These are phyloP conservation scores for Arabidopsis lyrata DNA, from an alignment of 441 rosid genomes.

Conservation along the genomic window DNA sequence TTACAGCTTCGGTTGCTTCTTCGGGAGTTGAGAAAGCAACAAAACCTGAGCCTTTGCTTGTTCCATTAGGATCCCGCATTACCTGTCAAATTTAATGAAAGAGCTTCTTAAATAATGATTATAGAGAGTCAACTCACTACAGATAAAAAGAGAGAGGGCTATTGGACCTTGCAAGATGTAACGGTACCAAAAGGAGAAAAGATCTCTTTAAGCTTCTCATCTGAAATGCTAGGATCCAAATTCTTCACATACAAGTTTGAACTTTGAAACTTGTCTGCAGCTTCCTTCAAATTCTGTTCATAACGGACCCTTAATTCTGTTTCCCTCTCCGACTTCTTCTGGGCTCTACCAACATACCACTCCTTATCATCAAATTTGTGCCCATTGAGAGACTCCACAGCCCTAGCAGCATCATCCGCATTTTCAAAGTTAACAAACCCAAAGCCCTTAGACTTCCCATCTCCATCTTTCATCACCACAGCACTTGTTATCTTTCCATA, in stretches of 20 bases:
- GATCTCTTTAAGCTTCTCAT: conserved; percentile 76
- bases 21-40: conserved; percentile 80
- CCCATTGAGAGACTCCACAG: conserved; percentile 72
- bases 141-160: conserved; percentile 4
- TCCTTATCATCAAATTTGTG: conserved; percentile 66
- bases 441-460: conserved; percentile 71
- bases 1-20: conserved; percentile 86
- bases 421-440: conserved; percentile 77
- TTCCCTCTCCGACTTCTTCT: conserved; percentile 80
- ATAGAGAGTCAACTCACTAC: background rate
- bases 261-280: conserved; percentile 47
- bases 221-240: conserved; percentile 71
- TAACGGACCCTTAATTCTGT: conserved; percentile 58
- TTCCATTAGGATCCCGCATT: conserved; percentile 80
- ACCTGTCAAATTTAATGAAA: conserved; percentile 53
- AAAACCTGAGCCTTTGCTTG: conserved; percentile 83
- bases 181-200: conserved; percentile 71
- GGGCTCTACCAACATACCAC: conserved; percentile 79
- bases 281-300: conserved; percentile 79
- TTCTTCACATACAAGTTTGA: conserved; percentile 64
- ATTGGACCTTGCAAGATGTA: conserved; percentile 72
- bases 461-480: conserved; percentile 70
- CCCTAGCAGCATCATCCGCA: conserved; percentile 70
- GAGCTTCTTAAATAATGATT: conserved; percentile 15
- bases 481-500: conserved; percentile 73